Conservation (phyloP, 371 early-diverging fungal genomes). For the Batrachochytrium dendrobatidis region DNA sequence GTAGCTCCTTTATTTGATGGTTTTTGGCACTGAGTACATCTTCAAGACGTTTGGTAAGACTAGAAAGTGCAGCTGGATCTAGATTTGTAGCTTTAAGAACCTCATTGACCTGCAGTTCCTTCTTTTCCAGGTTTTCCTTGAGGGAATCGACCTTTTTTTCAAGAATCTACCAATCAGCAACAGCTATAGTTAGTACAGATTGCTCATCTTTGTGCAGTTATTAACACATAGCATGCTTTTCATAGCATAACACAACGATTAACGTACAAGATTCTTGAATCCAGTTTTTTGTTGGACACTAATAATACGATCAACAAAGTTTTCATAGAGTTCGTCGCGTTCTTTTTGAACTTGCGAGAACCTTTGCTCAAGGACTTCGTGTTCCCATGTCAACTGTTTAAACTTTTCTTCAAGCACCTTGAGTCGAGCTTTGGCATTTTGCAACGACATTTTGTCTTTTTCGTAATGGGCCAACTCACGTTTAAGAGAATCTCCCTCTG, state of each 20-base stretch:
- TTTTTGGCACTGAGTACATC: slow-evolving; percentile 49
- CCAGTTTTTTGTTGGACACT: slow-evolving; percentile 54
- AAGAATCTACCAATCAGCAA: slow-evolving; percentile 28
- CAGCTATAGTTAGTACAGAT: not conserved
- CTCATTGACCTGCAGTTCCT: slow-evolving; percentile 52
- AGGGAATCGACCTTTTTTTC: slow-evolving; percentile 51
- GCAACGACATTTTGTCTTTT: slow-evolving; percentile 51
- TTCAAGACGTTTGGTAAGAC: slow-evolving; percentile 42
- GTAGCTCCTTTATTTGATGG: slow-evolving; percentile 44
- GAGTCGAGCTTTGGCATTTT: slow-evolving; percentile 45
- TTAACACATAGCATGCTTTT: not conserved
- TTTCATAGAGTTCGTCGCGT: slow-evolving; percentile 46
- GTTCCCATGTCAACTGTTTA: slow-evolving; percentile 49
- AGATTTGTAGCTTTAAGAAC: slow-evolving; percentile 47
- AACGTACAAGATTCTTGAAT: slow-evolving; percentile 46
- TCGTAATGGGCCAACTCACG: slow-evolving; percentile 45
- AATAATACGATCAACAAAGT: slow-evolving; percentile 46
- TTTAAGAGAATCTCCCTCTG: slow-evolving; percentile 47
- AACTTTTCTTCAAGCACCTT: slow-evolving; percentile 47
- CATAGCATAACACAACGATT: not conserved
- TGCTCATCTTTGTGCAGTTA: not conserved
- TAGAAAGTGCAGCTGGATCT: slow-evolving; percentile 43
- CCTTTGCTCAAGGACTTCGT: slow-evolving; percentile 52
- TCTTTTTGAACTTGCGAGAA: slow-evolving; percentile 46
- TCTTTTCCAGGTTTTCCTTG: slow-evolving; percentile 43